These are phyloP conservation scores for Lentinus brumalis DNA, from an alignment of 768 basidiomycete species.

Conservation along the genomic window DNA sequence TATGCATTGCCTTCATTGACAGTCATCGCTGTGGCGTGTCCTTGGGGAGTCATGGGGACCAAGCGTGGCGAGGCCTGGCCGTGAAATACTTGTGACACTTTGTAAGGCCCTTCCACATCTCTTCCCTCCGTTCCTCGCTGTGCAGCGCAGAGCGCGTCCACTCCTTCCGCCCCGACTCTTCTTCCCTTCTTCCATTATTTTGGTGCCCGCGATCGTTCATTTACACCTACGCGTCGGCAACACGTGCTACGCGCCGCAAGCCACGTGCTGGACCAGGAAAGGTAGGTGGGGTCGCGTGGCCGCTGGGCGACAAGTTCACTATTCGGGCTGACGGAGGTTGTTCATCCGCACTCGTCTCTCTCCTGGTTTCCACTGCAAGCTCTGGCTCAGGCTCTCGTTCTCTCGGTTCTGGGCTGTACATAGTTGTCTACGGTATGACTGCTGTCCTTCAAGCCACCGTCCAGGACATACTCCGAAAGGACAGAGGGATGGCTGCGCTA, in stretches of 20 bases:
- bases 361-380: constrained; percentile 12
- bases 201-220: not conserved
- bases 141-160: not conserved
- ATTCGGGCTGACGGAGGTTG: constrained; percentile 21
- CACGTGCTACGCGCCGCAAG: constrained; percentile 11
- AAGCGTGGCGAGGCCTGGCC: no score
- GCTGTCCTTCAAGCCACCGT: constrained; percentile 59
- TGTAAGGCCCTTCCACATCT: no score
- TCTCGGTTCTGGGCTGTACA: constrained; percentile 20
- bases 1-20: not conserved
- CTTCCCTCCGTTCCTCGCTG: not conserved
- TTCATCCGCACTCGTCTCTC: constrained; percentile 18
- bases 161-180: no score
- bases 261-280: constrained; percentile 17
- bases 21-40: no score
- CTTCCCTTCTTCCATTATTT: no score
- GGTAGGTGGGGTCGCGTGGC: constrained; percentile 27
- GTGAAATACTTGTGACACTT: no score
- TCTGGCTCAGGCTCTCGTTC: constrained; percentile 14
- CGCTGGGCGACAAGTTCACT: constrained; percentile 25
- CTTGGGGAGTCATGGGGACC: no score
- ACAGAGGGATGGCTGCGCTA: constrained; percentile 56
- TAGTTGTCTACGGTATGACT: constrained; percentile 30
- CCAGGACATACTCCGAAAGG: constrained; percentile 55
- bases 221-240: constrained; percentile 2